Conservation (phyloP, 306 rosid species). For the Gleditsia sinensis region DNA sequence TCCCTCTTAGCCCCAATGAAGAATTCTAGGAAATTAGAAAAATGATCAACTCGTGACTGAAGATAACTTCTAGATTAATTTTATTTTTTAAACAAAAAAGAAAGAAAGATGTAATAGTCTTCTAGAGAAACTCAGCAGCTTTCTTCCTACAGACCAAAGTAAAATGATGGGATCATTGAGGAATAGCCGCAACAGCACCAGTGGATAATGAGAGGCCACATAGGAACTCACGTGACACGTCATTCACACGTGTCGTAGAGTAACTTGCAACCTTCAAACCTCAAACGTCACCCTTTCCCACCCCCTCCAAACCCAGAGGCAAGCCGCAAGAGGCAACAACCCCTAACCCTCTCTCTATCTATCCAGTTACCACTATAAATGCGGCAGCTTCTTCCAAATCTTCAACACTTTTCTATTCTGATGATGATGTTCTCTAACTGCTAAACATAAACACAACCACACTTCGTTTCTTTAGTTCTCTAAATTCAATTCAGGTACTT, state of each 20-base stretch:
- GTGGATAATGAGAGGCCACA: slow-evolving; percentile 31
- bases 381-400: too few relatives aligned
- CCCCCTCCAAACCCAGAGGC: too few relatives aligned
- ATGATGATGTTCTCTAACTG: slow-evolving; percentile 34
- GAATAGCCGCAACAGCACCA: not conserved
- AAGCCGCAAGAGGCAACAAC: too few relatives aligned
- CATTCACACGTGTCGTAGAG: slow-evolving; percentile 35
- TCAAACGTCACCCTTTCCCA: too few relatives aligned
- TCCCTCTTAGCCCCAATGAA: too few relatives aligned
- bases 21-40: too few relatives aligned
- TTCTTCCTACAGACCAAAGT: not conserved
- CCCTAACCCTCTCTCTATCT: slow-evolving; percentile 28
- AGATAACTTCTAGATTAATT: too few relatives aligned
- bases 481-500: not conserved
- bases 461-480: not conserved
- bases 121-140: too few relatives aligned
- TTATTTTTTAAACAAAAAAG: too few relatives aligned
- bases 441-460: not conserved
- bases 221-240: slow-evolving; percentile 28
- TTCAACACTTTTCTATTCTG: not conserved
- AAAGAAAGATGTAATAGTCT: too few relatives aligned
- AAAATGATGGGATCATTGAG: too few relatives aligned
- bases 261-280: not conserved
- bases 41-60: too few relatives aligned
- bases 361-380: slow-evolving; percentile 29